Percentiles rank a stretch among this genome's conserved stretches.
Conservation (phyloP, 495 filamentous ascomycete genomes). For the Talaromyces stipitatus region DNA sequence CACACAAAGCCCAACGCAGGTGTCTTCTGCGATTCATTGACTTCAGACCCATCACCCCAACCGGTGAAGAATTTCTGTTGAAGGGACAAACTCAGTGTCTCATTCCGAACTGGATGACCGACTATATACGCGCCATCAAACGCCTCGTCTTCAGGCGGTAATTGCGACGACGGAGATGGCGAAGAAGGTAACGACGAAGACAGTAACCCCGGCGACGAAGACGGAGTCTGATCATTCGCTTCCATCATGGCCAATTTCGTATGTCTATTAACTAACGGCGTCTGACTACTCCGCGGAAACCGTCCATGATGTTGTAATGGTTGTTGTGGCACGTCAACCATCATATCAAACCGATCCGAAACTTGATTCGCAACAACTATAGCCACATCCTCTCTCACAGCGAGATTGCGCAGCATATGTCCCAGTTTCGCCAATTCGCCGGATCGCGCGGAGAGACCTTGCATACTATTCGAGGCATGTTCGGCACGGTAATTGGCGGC, state of each 20-base stretch:
- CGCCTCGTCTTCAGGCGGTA: constrained; percentile 26
- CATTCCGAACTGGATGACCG: constrained; percentile 28
- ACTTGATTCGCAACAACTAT: constrained; percentile 95
- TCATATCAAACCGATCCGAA: constrained; percentile 67
- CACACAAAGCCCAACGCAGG: constrained; percentile 83
- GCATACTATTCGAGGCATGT: constrained; percentile 38
- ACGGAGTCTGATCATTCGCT: not conserved
- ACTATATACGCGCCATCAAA: constrained; percentile 35
- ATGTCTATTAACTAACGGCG: constrained; percentile 7
- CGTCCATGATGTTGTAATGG: not conserved
- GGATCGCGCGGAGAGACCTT: constrained; percentile 41
- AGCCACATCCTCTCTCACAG: constrained; percentile 62
- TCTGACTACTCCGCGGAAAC: not conserved
- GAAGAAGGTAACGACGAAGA: constrained; percentile 10
- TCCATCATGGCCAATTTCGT: not conserved
- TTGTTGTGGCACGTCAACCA: not conserved
- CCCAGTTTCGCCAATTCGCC: constrained; percentile 69
- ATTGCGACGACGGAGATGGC: constrained; percentile 21
- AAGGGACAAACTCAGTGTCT: constrained; percentile 65
- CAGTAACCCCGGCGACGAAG: not conserved
- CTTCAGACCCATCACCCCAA: constrained; percentile 62
- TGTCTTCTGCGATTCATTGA: constrained; percentile 54
- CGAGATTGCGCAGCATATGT: constrained; percentile 65
- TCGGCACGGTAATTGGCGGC: constrained; percentile 94
- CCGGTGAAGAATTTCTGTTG: constrained; percentile 93